Evolutionary conservation across 2,329 filamentous ascomycete genomes (phyloP).

Genomic region (Neonectria ditissima): DNA sequence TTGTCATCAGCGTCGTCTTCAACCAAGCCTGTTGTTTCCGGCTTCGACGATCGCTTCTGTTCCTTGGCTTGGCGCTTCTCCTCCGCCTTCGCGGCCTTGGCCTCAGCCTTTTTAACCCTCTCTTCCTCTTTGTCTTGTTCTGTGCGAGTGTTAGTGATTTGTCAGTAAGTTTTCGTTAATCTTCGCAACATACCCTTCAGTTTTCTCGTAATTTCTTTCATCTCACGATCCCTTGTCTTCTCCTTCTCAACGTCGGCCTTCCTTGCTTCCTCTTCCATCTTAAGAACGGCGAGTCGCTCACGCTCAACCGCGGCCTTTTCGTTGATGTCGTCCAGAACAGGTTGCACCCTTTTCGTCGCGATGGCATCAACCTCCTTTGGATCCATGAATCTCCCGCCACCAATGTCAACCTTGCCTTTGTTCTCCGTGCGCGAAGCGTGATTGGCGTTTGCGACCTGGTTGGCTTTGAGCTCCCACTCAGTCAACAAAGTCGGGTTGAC

Average conservation of each 20-base stretch:
- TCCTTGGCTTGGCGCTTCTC: conserved; percentile 64
- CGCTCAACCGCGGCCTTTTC: conserved; percentile 80
- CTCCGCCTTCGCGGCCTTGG: conserved; percentile 61
- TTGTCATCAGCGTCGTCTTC: conserved; percentile 30
- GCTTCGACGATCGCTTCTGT: conserved; percentile 62
- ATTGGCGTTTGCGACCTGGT: conserved; percentile 74
- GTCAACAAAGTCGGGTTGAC: conserved; percentile 75
- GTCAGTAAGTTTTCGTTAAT: neutral
- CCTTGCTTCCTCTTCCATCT: conserved; percentile 68
- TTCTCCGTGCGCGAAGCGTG: conserved; percentile 70
- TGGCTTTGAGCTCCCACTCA: conserved; percentile 84
- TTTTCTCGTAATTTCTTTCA: conserved; percentile 65
- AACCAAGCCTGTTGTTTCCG: conserved; percentile 32
- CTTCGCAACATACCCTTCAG: conserved; percentile 65
- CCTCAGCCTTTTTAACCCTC: conserved; percentile 48
- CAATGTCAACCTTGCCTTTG: conserved; percentile 73
- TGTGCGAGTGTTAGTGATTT: conserved; percentile 41
- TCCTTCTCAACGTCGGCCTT: conserved; percentile 63
- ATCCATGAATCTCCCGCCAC: conserved; percentile 84
- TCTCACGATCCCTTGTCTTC: conserved; percentile 64
- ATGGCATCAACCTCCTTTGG: conserved; percentile 83
- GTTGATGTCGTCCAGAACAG: conserved; percentile 86
- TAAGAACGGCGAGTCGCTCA: conserved; percentile 74
- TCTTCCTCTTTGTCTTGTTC: conserved; percentile 60
- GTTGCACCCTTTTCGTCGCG: conserved; percentile 81